A percentile compares a stretch with the other conserved stretches of the same genome.
These are phyloP conservation scores for Furcasterigmium sp. DNA, from an alignment of 2,329 filamentous ascomycete species.

Conservation along the genomic window DNA sequence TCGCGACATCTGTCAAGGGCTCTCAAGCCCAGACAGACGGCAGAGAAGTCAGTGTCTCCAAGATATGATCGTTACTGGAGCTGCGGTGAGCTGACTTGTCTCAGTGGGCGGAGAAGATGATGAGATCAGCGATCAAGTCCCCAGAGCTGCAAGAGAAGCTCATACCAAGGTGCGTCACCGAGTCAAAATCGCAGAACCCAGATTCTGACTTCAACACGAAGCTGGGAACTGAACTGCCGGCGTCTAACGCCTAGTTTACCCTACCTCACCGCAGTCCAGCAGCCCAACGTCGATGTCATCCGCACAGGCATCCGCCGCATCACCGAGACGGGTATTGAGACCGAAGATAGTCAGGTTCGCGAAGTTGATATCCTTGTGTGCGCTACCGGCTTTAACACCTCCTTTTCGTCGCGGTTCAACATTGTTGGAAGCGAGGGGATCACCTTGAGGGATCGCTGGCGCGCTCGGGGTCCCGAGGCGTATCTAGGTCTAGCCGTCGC, in stretches of 20 bases:
- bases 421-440: constrained; percentile 12
- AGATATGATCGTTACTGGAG: neutral
- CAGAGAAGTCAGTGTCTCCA: neutral
- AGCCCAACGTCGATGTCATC: constrained; percentile 32
- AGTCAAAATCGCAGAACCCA: no score
- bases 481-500: constrained; percentile 24
- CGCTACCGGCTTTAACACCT: constrained; percentile 17
- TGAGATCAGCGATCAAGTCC: neutral
- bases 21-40: constrained; percentile 11
- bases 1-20: constrained; percentile 30
- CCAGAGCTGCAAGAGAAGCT: constrained; percentile 7
- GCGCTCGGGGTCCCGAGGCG: constrained; percentile 15
- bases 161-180: constrained; percentile 6
- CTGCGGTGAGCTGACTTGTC: neutral
- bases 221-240: constrained; percentile 16
- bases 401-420: constrained; percentile 16
- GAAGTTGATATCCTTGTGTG: constrained; percentile 13
- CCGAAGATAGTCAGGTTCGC: neutral
- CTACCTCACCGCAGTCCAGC: constrained; percentile 32
- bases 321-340: constrained; percentile 16
- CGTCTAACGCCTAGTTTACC: constrained; percentile 28
- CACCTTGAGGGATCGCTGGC: constrained; percentile 14
- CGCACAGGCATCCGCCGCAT: constrained; percentile 20
- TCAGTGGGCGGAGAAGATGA: neutral
- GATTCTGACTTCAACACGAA: no score